Base-by-base conservation (phyloP, 768 basidiomycete species). In the Paxillus involutus region DNA sequence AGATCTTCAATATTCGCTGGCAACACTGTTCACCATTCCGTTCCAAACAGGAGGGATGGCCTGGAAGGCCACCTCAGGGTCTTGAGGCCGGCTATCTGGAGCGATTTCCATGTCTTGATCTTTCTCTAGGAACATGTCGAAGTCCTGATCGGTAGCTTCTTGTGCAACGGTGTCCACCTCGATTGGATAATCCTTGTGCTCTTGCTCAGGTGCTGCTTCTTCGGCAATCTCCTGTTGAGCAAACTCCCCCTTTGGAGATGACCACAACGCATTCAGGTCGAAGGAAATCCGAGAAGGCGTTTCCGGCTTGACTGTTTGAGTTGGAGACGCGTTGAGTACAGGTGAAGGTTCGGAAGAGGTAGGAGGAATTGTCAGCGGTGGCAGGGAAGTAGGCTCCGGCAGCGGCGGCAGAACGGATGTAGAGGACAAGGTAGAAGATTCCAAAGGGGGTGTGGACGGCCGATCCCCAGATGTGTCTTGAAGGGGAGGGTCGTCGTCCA, bases 41-140 rank as follows among this genome's bases (percentile, higher is more conserved):
- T 68, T 73, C 91, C 91, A 94, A 17, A 92, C 86, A 35, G 73
- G 71, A 4, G 83, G 80, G 21, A 79, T 59, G n/a, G 73, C 75
- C 51, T 86, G 81, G 59, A 89, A 82, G 12, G 68, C 68, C 17
- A 74, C 76, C 55, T 80, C 77, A 43, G 77, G 74, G 17, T 71
- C 75, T 49, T 79, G 79, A 14, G 64, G 64, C 32, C 54, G 60
- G 42, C 57, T 52, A 14, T 43, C 60, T 49, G 47, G 63, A 45
- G 59, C 62, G 37, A 69, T 60, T 4, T 62, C 69, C 14, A 61
- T 56, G 1, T 78, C 75, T 29, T 76, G 69, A 14, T 82, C 80
- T 56, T 85, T 81, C 53, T 88, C 83, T 37, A 94, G 71, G 63
- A 92, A 86, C 84, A 92, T 89, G 60, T 93, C 91, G 62, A 94